A percentile compares a stretch with the other conserved stretches of the same genome.
Evolutionary conservation across 257 asterid species (phyloP).

Genomic region (Primulina eburnea): DNA sequence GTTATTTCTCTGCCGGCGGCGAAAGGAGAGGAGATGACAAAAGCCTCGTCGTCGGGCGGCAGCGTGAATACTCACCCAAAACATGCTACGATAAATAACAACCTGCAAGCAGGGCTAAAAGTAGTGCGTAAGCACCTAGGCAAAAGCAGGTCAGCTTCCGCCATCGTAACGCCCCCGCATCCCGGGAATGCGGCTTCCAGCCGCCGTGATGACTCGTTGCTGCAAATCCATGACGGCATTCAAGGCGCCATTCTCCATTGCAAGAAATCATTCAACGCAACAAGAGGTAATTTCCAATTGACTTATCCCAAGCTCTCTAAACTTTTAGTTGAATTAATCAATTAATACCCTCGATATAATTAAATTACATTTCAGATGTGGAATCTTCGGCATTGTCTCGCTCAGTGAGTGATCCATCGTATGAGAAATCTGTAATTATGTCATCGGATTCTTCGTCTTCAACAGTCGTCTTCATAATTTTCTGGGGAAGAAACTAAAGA

Average conservation of each 20-base stretch:
- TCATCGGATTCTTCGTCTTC: constrained; percentile 25
- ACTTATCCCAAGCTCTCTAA: not conserved
- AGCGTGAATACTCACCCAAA: constrained; percentile 36
- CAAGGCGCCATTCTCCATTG: constrained; percentile 88
- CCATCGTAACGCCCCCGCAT: constrained; percentile 35
- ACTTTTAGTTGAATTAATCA: not conserved
- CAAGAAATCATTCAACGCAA: constrained; percentile 77
- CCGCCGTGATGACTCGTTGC: constrained; percentile 74
- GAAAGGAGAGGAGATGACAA: constrained; percentile 27
- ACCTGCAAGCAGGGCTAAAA: constrained; percentile 62
- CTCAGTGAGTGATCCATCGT: constrained; percentile 62
- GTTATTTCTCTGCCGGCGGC: constrained; percentile 27
- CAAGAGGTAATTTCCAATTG: constrained; percentile 43
- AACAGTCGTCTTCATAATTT: constrained; percentile 16
- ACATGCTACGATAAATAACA: constrained; percentile 40
- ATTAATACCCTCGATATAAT: not conserved
- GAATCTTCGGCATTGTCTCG: constrained; percentile 51
- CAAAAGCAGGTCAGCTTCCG: constrained; percentile 76
- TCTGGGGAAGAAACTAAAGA: constrained; percentile 32
- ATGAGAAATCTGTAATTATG: constrained; percentile 43
- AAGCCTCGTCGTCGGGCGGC: constrained; percentile 10
- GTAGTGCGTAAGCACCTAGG: constrained; percentile 63
- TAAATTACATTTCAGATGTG: constrained; percentile 31
- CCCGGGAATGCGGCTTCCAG: constrained; percentile 30
- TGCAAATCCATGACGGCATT: constrained; percentile 80